Evolutionary conservation across 2,329 filamentous ascomycete genomes (phyloP).

Genomic region (Hymenoscyphus occultus): DNA sequence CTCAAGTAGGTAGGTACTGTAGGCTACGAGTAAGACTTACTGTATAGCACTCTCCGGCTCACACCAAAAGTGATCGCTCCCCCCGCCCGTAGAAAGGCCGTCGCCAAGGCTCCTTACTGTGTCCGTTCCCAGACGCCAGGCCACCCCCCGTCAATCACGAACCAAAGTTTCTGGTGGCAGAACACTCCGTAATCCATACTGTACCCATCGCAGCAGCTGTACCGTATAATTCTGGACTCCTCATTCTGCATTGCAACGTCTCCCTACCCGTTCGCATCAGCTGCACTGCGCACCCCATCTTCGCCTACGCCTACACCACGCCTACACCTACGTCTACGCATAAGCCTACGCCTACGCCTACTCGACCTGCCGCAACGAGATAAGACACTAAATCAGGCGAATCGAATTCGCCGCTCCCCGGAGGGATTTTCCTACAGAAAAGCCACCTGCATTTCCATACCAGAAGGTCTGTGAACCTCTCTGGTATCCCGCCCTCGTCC

Average conservation of each 20-base stretch:
- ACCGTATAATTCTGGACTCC: not conserved
- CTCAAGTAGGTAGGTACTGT: no score
- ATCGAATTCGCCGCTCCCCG: slow-evolving; percentile 1
- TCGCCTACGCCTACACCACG: no score
- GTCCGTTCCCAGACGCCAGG: not conserved
- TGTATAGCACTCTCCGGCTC: not conserved
- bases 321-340: not conserved
- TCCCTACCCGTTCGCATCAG: no score
- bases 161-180: not conserved
- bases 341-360: not conserved
- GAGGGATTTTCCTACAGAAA: not conserved
- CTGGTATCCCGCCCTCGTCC: slow-evolving; percentile 39
- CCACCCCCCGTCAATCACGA: not conserved
- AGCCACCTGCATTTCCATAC: slow-evolving; percentile 11
- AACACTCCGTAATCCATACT: not conserved
- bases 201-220: not conserved
- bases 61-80: not conserved
- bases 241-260: no score
- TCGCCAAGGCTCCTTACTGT: slow-evolving; percentile 5
- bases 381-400: not conserved
- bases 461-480: slow-evolving; percentile 32
- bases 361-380: not conserved
- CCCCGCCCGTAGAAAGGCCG: not conserved
- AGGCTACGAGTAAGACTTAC: no score
- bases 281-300: no score